Base-by-base conservation (phyloP, 345 rosid species). In the Carallia pectinifolia region DNA sequence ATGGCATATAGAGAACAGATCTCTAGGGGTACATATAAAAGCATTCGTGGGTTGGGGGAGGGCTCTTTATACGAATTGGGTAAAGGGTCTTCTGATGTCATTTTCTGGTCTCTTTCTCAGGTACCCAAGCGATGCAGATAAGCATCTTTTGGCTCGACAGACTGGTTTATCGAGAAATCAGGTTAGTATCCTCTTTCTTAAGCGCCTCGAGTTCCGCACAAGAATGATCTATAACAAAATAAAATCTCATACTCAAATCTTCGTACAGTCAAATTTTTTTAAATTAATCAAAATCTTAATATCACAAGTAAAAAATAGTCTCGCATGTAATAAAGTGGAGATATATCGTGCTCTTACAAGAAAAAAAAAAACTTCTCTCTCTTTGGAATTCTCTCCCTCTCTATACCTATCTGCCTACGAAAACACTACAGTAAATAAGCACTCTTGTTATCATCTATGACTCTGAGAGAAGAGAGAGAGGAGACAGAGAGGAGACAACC, bases 41-140 rank as follows among this genome's bases (percentile, higher is more conserved):
- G 53, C 53, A 27, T 19, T 4, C n/a, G n/a, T n/a, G n/a, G n/a
- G n/a, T n/a, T n/a, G n/a, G 34, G 34, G 50, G 58, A 5, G 50
- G 54, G 58, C 58, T 67, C 80, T 82, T 77, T 84, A 79, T 71
- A 73, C 72, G 68, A 73, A 44, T 13, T 76, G 59, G 63, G 72
- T 65, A 75, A 79, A 50, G 67, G 65, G 67, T n/a, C n/a, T n/a
- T 79, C 85, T 85, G 81, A 85, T 80, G 94, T 88, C 96, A 78
- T 83, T 89, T 87, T 91, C 90, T 89, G 87, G 84, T 88, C 86
- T 82, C 74, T 81, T 82, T 89, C 88, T 89, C 99, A 95, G 99
- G 97, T 95, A 95, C 70, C 99, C 99, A 85, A 92, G 97, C 80
- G 99, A 95, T 79, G 97, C 97, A 66, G 99, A 95, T 90, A 95